Percentiles rank a stretch among this genome's conserved stretches.
These are phyloP conservation scores for Cornus florida DNA, from an alignment of 148 eudicot genomes.

Conservation along the genomic window DNA sequence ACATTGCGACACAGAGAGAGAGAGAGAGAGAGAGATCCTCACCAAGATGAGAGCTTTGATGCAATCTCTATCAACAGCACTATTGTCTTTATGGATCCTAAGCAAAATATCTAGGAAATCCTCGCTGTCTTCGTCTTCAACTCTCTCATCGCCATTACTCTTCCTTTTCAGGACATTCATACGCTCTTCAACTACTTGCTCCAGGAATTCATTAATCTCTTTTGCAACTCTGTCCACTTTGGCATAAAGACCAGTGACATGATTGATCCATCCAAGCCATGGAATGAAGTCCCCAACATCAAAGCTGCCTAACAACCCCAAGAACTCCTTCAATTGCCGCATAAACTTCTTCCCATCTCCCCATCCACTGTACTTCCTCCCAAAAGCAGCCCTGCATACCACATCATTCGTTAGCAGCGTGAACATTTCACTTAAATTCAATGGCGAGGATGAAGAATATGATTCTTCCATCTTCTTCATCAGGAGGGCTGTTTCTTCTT, in stretches of 20 bases:
- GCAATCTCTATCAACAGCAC: conserved; percentile 25
- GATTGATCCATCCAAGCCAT: conserved; percentile 33
- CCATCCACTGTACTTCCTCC: conserved; percentile 27
- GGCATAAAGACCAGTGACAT: no score
- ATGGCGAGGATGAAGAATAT: neutral
- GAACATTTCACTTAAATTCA: neutral
- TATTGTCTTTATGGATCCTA: conserved; percentile 27
- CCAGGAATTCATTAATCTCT: conserved; percentile 54
- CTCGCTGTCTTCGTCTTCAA: neutral
- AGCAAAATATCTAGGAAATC: conserved; percentile 40
- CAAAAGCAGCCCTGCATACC: conserved; percentile 20
- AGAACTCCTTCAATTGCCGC: neutral
- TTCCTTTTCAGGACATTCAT: neutral
- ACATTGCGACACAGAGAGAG: no score
- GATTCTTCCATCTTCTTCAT: conserved; percentile 1
- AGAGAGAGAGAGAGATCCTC: conserved; percentile 1
- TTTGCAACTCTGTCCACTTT: no score
- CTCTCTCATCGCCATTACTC: neutral
- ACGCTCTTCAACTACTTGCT: conserved; percentile 43
- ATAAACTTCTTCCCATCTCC: conserved; percentile 11
- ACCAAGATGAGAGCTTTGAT: conserved; percentile 38
- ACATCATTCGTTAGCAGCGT: neutral
- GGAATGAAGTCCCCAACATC: conserved; percentile 35
- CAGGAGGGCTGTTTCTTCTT: no score
- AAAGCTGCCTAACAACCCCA: conserved; percentile 3